Base-by-base conservation (phyloP, 805 yeast species). In the Pichia occidentalis region DNA sequence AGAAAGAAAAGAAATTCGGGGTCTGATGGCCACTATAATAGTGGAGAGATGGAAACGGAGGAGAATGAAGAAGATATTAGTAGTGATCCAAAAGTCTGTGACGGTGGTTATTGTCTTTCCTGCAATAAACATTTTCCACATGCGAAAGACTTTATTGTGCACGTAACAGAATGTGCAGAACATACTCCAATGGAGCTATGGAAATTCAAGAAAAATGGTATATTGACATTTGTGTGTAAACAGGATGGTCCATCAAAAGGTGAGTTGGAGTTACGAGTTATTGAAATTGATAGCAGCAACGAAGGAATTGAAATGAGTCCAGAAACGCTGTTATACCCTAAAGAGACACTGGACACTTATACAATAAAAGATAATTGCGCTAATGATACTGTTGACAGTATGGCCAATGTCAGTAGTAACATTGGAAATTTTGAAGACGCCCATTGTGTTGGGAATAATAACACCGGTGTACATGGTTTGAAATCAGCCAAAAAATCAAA, bases 61-160 rank as follows among this genome's bases (percentile, higher is more conserved):
- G 27, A 23, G 18, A 25, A 28, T 6, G 27, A 28, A 16, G 20
- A 39, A 13, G 29, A 27, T n/a, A 24, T 29, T 7, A 31, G 30
- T 24, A 21, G 30, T 20, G 27, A 24, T 24, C 14, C 27, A 2
- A 46, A 52, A 32, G 56, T 66, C 39, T 68, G 69, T 20, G 84
- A 75, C 38, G 66, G 76, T 3, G 90, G 90, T 11, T 73, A 75
- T 68, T 83, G 92, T 58, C 59, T 81, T 20, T 63, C 73, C 10
- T 83, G 92, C 56, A 74, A 73, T 36, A 63, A 65, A 41, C 64
- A 65, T 64, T 83, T 81, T 49, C 61, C 64, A 10, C 57, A 64
- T 25, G 68, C 79, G 19, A 75, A 74, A 43, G 59, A 59, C 3
- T 83, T 82, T 53, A 65, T 82, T 22, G 77, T 70, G 28, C 90